Evolutionary conservation across 2,329 filamentous ascomycete species (phyloP), one percentile per base, ranked within the genome.

Genomic region (Grosmannia penicillata): DNA sequence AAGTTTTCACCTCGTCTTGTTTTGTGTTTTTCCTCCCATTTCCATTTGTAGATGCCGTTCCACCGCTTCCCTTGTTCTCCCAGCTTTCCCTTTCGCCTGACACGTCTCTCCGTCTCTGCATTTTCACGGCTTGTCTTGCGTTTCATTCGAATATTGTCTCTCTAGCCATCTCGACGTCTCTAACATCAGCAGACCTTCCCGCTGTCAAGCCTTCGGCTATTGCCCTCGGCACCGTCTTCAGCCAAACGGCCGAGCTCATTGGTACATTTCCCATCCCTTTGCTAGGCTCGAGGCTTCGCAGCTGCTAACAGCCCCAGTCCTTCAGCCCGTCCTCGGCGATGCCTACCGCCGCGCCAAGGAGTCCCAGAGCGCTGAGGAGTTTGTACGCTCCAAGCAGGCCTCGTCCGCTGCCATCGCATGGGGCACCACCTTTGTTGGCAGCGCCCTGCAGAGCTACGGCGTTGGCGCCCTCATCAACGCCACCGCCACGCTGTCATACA

Each of bases 121-220:
- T 25, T 8, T 25, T 7, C 11, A 25, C 24, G 24, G n/a, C n/a
- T 11, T 8, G 24, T 25, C 26, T 27, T 10, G 26, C 26, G n/a
- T 7, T 8, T 13, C 26, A 27, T 13, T 8, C 24, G n/a, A n/a
- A n/a, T n/a, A n/a, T n/a, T 24, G 2, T 24, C 3, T 3, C 22
- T 9, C 19, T 5, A 18, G 11, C 5, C n/a, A 2, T 10, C 10
- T 11, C n/a, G n/a, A n/a, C n/a, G n/a, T 21, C 10, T 9, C 30
- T 38, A 8, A 37, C n/a, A 25, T 26, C 37, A 19, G 8, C 42
- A 74, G 70, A 75, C 55, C 66, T 76, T 25, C 72, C 72, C 47
- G 58, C 87, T 50, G 91, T 98, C 57, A 96, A 95, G 80, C 91
- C 91, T 52, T 95, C 87, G 56, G 89, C 91, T 55, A 94, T 98